Percentiles rank a stretch among this genome's conserved stretches.
phyloP scores from a whole-genome alignment of 306 rosid genomes.

The Quercus gilva region DNA sequence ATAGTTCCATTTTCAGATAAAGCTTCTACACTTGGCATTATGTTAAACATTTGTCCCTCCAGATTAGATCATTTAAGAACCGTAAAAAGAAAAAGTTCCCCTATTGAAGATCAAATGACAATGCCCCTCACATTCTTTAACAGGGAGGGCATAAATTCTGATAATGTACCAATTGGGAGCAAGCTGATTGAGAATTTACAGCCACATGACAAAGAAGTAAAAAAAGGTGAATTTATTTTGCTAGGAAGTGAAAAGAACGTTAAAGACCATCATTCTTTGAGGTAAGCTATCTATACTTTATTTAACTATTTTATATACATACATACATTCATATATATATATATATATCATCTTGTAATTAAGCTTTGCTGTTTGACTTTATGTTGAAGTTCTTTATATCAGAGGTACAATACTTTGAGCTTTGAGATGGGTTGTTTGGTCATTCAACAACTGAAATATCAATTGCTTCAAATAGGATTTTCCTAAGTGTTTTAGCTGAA shows the following conservation, averaged over 20 bases:
- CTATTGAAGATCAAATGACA: slow-evolving; percentile 5
- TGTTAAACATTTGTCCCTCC: not conserved
- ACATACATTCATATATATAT: no score
- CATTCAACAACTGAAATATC: not conserved
- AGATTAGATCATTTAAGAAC: slow-evolving; percentile 2
- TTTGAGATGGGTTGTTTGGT: not conserved
- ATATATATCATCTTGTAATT: slow-evolving; percentile 1
- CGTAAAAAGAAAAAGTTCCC: not conserved
- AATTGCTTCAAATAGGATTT: not conserved
- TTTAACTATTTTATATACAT: not conserved
- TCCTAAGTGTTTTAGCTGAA: not conserved
- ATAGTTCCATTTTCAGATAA: slow-evolving; percentile 4
- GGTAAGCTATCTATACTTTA: slow-evolving; percentile 37
- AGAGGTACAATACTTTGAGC: not conserved
- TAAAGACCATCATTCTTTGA: slow-evolving; percentile 28
- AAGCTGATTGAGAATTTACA: slow-evolving; percentile 32
- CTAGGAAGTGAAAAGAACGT: slow-evolving; percentile 34
- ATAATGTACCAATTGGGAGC: slow-evolving; percentile 27
- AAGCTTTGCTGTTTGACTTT: not conserved
- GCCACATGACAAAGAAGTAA: slow-evolving; percentile 35
- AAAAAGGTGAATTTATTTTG: slow-evolving; percentile 32
- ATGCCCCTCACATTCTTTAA: slow-evolving; percentile 29
- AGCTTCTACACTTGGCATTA: slow-evolving; percentile 12
- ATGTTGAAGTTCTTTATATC: not conserved
- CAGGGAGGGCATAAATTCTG: slow-evolving; percentile 47